Evolutionary conservation across 2,329 filamentous ascomycete genomes (phyloP).

Genomic region (Westerdykella aurantiaca): DNA sequence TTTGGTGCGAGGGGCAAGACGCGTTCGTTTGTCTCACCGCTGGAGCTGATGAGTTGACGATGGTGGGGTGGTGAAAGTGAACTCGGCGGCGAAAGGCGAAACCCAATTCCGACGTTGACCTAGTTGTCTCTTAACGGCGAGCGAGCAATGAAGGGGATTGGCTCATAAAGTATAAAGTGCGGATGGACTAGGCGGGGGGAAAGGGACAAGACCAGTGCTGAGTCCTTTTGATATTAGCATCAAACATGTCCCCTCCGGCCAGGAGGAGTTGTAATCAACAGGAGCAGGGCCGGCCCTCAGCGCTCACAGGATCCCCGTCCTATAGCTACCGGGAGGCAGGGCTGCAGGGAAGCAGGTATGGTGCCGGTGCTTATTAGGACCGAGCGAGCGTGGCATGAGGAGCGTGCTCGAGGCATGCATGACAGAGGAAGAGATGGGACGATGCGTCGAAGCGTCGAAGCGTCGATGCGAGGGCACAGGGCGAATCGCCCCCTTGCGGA

Average conservation of each 20-base stretch:
- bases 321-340: neutral
- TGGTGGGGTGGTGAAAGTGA: too few species aligned
- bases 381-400: neutral
- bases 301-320: slow-evolving; percentile 3
- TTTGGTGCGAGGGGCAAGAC: neutral
- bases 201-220: slow-evolving; percentile 8
- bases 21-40: neutral
- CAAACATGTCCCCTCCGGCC: too few species aligned
- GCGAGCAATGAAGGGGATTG: neutral
- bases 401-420: neutral
- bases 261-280: slow-evolving; percentile 1
- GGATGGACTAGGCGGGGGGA: slow-evolving; percentile 1
- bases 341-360: slow-evolving; percentile 1
- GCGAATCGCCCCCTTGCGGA: neutral
- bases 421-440: neutral
- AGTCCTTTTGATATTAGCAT: slow-evolving; percentile 5
- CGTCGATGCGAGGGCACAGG: neutral
- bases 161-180: slow-evolving; percentile 21
- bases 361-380: slow-evolving; percentile 1
- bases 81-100: too few species aligned
- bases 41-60: neutral
- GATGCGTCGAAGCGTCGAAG: neutral
- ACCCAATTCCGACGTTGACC: too few species aligned
- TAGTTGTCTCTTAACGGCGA: neutral
- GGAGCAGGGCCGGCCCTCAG: slow-evolving; percentile 1